These are phyloP conservation scores for Asclepias syriaca DNA, from an alignment of 257 asterid species.

Conservation along the genomic window DNA sequence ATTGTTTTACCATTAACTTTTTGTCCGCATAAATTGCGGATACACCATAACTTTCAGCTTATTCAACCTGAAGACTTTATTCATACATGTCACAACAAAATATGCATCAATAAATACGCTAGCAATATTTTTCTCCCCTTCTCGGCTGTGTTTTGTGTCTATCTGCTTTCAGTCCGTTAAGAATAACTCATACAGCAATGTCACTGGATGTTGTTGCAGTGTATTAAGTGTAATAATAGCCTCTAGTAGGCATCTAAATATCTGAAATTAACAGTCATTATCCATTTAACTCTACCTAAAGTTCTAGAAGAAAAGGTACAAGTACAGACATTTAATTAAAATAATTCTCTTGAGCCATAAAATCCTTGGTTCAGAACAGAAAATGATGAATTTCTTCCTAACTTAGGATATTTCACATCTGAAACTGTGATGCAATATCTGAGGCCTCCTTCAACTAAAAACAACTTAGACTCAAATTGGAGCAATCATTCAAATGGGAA, in stretches of 20 bases:
- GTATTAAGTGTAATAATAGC: conserved; percentile 53
- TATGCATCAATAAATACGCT: conserved; percentile 55
- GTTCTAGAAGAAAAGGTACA: not conserved
- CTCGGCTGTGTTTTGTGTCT: conserved; percentile 35
- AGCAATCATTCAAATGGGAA: conserved; percentile 1
- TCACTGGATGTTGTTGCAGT: conserved; percentile 64
- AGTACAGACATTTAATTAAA: not conserved
- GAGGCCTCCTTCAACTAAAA: too few relatives aligned
- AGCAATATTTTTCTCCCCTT: conserved; percentile 44
- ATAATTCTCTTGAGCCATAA: not conserved
- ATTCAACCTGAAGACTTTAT: too few relatives aligned
- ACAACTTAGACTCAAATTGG: not conserved
- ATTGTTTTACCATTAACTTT: not conserved
- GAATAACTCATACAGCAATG: conserved; percentile 56
- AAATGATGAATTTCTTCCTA: not conserved
- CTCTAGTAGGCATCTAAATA: conserved; percentile 48
- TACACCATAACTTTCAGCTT: not conserved
- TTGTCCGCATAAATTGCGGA: not conserved
- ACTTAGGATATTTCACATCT: not conserved
- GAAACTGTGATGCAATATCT: not conserved
- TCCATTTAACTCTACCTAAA: not conserved
- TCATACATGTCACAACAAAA: conserved; percentile 34
- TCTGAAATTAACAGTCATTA: conserved; percentile 23
- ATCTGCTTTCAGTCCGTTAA: conserved; percentile 61
- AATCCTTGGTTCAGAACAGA: not conserved